Evolutionary conservation across 225 moss, liverwort and hornwort species (phyloP), one percentile per base, ranked within the genome.

Genomic region (Climacium dendroides): DNA sequence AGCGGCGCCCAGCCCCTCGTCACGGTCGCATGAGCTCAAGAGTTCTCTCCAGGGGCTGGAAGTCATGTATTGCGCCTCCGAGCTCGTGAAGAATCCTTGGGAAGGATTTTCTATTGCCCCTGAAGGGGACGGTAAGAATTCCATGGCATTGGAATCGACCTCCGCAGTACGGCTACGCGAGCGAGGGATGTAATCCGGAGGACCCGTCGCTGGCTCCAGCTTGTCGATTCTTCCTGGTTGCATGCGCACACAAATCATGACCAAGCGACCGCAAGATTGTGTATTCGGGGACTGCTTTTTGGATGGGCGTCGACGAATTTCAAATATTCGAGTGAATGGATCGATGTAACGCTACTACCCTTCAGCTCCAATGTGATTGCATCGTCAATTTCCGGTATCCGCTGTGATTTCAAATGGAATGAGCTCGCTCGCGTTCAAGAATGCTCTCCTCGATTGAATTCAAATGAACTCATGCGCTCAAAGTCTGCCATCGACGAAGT

Each of bases 211-310:
- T 47, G 94, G 89, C 60, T 90, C 92, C 90, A 94, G 89, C 77
- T 91, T 94, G 87, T 90, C 92, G 80, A 92, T 83, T 89, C 92
- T 91, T 84, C 83, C 88, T 83, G 89, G 91, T 79, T 85, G 88
- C 87, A 89, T 90, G 80, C 89, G 87, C 85, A 92, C 79, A 65
- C 92, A 87, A 91, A 94, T 92, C 92, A 92, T 94, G 87, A 85
- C 92, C 89, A 85, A 64, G 74, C 81, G 80, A 84, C 39, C 62
- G 9, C 43, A 25, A 64, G 45, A 28, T 65, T 67, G 57, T 23
- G 41, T 24, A 17, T 22, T 47, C 47, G 16, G 65, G 3, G 66
- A 55, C 55, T 13, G 7, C 9, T 41, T 43, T 35, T 19, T 13
- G 19, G 17, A 45, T 39, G 34, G 25, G 55, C 32, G 25, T 65